Base-by-base conservation (phyloP, 2,329 filamentous ascomycete genomes). In the Fusarium papillatum region DNA sequence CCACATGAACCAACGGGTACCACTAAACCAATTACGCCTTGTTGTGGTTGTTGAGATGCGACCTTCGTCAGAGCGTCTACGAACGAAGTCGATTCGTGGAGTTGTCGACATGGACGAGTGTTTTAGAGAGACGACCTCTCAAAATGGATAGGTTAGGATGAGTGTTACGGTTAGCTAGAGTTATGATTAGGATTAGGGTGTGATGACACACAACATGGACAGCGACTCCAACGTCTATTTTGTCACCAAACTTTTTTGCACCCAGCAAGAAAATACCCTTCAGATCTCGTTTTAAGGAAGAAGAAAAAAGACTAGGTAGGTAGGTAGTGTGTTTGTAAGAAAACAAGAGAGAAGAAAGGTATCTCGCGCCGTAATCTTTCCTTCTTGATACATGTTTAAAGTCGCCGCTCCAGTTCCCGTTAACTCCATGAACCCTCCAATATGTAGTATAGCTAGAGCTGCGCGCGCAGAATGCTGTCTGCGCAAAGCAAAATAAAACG, bases 311-410 rank as follows among this genome's bases (percentile, higher is more conserved):
- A 43, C 19, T 61, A 62, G 26, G 17, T 55, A 62, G 26, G 17
- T 55, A 62, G 50, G 26, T 53, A 69, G 69, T 48, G 11, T 67
- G 59, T 69, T 59, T 57, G 55, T 69, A 70, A 64, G 59, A 70
- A 73, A 67, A 72, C 62, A 66, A 68, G 76, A 68, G 69, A 73
- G 61, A 73, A 60, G 70, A 74, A 76, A 77, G 71, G 74, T 74
- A 78, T 76, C 68, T 60, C 69, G 70, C 73, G 70, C 75, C 72
- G 53, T 76, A 57, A 48, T 78, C 72, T 78, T 73, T 75, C 69
- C 68, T 76, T 72, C 71, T 76, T 77, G 59, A 66, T 77, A 77
- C 77, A 78, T 71, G 74, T 73, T 50, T 70, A 74, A 79, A 79
- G 71, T 76, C 76, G 68, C 76, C 77, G 68, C 77, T 72, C 77